These are phyloP conservation scores for Lentithecium fluviatile DNA, from an alignment of 495 filamentous ascomycete genomes.

Conservation along the genomic window DNA sequence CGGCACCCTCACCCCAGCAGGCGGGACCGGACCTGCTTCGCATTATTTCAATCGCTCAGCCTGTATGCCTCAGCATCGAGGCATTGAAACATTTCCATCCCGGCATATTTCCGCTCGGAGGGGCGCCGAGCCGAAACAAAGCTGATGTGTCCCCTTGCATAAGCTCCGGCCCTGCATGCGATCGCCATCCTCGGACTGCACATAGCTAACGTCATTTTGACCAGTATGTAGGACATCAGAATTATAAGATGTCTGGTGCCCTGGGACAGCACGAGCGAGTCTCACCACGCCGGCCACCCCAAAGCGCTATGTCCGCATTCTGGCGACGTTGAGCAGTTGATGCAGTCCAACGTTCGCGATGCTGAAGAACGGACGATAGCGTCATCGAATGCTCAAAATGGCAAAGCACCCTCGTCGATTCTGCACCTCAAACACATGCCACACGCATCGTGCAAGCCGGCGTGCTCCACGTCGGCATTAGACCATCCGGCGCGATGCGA, in stretches of 20 bases:
- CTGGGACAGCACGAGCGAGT: neutral
- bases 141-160: neutral
- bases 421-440: conserved; percentile 30
- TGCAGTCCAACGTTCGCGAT: neutral
- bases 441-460: conserved; percentile 14
- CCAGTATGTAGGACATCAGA: neutral
- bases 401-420: conserved; percentile 31
- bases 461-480: conserved; percentile 3
- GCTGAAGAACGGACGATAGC: neutral
- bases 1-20: too few relatives aligned
- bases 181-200: neutral
- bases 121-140: neutral
- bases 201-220: neutral
- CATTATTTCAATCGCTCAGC: too few relatives aligned
- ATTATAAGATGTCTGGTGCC: too few relatives aligned
- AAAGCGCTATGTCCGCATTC: too few relatives aligned
- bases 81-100: too few relatives aligned
- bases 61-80: too few relatives aligned
- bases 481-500: conserved; percentile 3
- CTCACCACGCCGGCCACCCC: too few relatives aligned
- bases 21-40: too few relatives aligned
- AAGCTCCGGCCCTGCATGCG: neutral
- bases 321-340: too few relatives aligned
- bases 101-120: too few relatives aligned
- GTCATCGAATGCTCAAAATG: conserved; percentile 34